These are phyloP conservation scores for Stephania japonica DNA, from an alignment of 164 flowering plant species.

Conservation along the genomic window DNA sequence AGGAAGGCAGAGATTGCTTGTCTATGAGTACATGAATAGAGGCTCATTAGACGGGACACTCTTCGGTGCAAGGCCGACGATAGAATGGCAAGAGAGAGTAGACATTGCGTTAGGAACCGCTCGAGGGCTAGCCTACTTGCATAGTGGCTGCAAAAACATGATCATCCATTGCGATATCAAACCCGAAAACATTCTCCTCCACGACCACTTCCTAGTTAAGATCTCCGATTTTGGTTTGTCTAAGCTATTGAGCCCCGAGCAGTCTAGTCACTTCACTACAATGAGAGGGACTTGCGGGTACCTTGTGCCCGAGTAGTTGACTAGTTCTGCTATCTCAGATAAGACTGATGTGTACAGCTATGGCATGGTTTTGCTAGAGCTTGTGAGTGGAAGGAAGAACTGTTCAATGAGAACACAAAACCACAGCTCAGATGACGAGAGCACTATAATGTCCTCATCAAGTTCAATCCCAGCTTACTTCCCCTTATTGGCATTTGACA, in stretches of 20 bases:
- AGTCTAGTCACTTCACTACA: constrained; percentile 70
- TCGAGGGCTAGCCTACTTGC: constrained; percentile 83
- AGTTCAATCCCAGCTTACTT: constrained; percentile 45
- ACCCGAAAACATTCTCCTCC: constrained; percentile 83
- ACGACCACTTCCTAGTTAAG: constrained; percentile 60
- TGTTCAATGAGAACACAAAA: constrained; percentile 33
- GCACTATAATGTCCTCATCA: constrained; percentile 30
- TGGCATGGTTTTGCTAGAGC: constrained; percentile 87
- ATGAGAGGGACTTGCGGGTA: constrained; percentile 96
- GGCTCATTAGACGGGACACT: constrained; percentile 71
- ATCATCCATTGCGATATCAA: constrained; percentile 88
- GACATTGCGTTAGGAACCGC: constrained; percentile 84
- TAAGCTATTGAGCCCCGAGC: constrained; percentile 65
- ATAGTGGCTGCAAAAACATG: constrained; percentile 67
- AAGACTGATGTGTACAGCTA: constrained; percentile 91
- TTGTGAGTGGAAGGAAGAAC: constrained; percentile 80
- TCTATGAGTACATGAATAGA: constrained; percentile 86
- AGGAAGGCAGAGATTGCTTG: constrained; percentile 57
- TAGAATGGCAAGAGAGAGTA: constrained; percentile 85
- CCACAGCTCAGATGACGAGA: constrained; percentile 26
- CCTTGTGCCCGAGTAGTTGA: constrained; percentile 96
- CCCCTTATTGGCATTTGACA: constrained; percentile 71
- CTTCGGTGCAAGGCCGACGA: constrained; percentile 57
- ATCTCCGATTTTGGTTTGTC: constrained; percentile 91
- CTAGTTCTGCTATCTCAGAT: constrained; percentile 77